These are phyloP conservation scores for Neospora caninum DNA, from an alignment of 169 alveolate species.

Conservation along the genomic window DNA sequence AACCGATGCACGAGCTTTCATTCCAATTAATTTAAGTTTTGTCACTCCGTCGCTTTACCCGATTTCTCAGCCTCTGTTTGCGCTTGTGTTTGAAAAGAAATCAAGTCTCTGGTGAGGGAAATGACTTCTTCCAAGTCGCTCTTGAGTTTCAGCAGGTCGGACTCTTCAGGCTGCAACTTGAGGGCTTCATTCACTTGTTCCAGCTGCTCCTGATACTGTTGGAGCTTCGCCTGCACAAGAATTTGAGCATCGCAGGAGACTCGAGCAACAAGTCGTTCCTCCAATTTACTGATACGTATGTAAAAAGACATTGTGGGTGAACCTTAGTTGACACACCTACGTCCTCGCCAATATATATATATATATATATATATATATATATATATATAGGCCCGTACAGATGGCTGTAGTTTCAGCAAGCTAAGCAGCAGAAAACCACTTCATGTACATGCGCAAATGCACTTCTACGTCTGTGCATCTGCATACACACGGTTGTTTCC, in stretches of 20 bases:
- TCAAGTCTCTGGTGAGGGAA: conserved; percentile 62
- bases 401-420: not conserved
- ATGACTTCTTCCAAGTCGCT: conserved; percentile 66
- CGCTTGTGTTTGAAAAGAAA: conserved; percentile 48
- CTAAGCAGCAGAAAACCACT: no score
- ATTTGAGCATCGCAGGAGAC: not conserved
- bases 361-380: not conserved
- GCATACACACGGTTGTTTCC: not conserved
- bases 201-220: conserved; percentile 69
- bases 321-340: no score
- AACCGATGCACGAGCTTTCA: no score
- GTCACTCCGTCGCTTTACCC: not conserved
- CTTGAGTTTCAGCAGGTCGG: conserved; percentile 52
- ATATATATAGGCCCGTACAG: not conserved
- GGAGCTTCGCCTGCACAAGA: conserved; percentile 61
- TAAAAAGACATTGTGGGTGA: not conserved
- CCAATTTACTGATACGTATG: not conserved
- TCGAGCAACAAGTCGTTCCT: not conserved
- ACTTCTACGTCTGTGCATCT: not conserved
- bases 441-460: no score
- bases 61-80: conserved; percentile 53
- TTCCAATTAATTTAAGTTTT: no score
- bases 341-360: not conserved
- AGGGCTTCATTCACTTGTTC: conserved; percentile 69
- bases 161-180: conserved; percentile 64